Conservation (phyloP, 148 eudicot species). For the Fallopia convolvulus region DNA sequence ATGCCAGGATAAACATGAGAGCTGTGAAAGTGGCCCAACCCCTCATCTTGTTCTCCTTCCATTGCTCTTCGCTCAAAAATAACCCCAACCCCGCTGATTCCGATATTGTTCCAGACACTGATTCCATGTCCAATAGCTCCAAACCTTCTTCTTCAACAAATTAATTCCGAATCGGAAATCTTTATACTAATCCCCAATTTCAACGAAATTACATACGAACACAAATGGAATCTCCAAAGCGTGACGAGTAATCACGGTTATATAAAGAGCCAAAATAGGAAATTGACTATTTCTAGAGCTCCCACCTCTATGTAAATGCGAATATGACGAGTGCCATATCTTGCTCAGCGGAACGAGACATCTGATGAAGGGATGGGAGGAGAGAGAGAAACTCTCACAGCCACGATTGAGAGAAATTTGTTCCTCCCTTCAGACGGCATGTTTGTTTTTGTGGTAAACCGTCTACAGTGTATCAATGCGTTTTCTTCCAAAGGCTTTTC, state of each 20-base stretch:
- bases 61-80: conserved; percentile 1
- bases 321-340: conserved; percentile 1
- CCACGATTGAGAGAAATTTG: conserved; percentile 4
- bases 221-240: neutral
- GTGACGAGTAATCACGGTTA: neutral
- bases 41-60: conserved; percentile 7
- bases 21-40: conserved; percentile 13
- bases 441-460: neutral
- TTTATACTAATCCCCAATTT: neutral
- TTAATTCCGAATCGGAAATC: neutral
- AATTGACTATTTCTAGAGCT: conserved; percentile 9
- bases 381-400: neutral
- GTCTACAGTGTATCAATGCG: conserved; percentile 8
- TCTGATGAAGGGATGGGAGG: conserved; percentile 5
- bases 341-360: neutral
- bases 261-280: conserved; percentile 9
- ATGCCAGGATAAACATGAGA: neutral
- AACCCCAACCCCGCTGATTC: neutral
- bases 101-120: neutral
- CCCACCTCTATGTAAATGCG: neutral
- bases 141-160: neutral
- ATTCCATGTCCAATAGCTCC: conserved; percentile 1
- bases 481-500: neutral
- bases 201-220: neutral
- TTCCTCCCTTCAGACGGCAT: neutral